A percentile compares a stretch with the other conserved stretches of the same genome.
Evolutionary conservation across 257 asterid species (phyloP).

Genomic region (Solanum neorickii): DNA sequence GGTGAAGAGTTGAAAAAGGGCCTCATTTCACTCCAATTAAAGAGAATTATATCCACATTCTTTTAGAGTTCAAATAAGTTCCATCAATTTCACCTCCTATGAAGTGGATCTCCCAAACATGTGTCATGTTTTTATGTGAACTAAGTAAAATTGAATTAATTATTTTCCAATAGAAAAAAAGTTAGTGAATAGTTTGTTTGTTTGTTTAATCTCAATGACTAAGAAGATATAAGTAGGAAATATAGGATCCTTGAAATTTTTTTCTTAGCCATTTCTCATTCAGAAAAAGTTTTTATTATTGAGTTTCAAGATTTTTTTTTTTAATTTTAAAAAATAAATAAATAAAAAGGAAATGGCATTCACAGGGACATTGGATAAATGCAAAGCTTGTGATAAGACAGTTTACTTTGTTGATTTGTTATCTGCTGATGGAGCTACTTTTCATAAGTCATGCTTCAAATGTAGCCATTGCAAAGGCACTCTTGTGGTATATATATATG

Average conservation of each 20-base stretch:
- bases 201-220: conserved; percentile 18
- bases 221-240: conserved; percentile 5
- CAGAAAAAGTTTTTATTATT: background rate
- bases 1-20: background rate
- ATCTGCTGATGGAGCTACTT: conserved; percentile 32
- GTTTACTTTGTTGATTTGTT: conserved; percentile 36
- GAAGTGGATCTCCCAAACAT: conserved; percentile 46
- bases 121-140: conserved; percentile 19
- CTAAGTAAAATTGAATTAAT: conserved; percentile 4
- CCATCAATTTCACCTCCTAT: conserved; percentile 22
- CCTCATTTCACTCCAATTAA: conserved; percentile 41
- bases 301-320: background rate
- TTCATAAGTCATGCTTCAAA: conserved; percentile 33
- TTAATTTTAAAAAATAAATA: too few species aligned
- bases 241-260: background rate
- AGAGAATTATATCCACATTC: conserved; percentile 18
- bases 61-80: conserved; percentile 6
- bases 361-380: conserved; percentile 42
- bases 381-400: conserved; percentile 44
- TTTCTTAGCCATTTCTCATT: background rate
- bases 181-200: background rate
- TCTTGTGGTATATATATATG: conserved; percentile 21
- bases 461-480: conserved; percentile 47
- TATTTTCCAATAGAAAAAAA: background rate
- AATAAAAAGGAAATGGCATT: conserved; percentile 14